These are phyloP conservation scores for Alternaria brassicicola DNA, from an alignment of 2,329 filamentous ascomycete species.

Conservation along the genomic window DNA sequence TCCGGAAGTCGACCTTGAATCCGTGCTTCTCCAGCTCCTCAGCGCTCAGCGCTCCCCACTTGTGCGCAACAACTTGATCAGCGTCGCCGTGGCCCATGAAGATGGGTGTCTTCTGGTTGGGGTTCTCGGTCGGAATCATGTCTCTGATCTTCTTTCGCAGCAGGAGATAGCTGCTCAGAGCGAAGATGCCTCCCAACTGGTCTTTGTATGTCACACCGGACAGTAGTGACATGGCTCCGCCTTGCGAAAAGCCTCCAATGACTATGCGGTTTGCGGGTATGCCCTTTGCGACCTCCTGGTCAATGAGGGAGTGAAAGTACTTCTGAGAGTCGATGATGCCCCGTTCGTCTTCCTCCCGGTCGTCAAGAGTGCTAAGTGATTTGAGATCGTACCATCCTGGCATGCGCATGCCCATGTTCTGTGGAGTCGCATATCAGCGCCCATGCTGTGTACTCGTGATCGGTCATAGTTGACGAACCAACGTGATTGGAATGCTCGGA, in stretches of 20 bases:
- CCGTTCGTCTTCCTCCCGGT: constrained; percentile 65
- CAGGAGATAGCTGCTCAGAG: constrained; percentile 80
- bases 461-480: constrained; percentile 58
- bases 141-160: constrained; percentile 68
- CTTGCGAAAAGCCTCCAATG: constrained; percentile 83
- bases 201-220: constrained; percentile 74
- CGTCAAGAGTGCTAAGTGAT: constrained; percentile 54
- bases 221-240: constrained; percentile 85
- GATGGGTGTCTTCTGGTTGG: constrained; percentile 78
- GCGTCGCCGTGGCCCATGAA: constrained; percentile 87
- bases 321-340: constrained; percentile 76
- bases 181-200: constrained; percentile 87
- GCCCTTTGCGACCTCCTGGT: constrained; percentile 78
- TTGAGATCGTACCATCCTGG: constrained; percentile 85
- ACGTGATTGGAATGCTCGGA: constrained; percentile 82
- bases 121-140: constrained; percentile 50
- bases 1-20: constrained; percentile 75
- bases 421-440: constrained; percentile 6
- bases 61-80: constrained; percentile 74
- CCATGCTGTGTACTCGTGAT: neutral
- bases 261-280: constrained; percentile 85
- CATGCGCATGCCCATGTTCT: constrained; percentile 81
- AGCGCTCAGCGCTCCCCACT: constrained; percentile 71
- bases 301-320: constrained; percentile 80
- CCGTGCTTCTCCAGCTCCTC: constrained; percentile 71